Evolutionary conservation across 805 yeast genomes (phyloP).

Genomic region (Saturnispora dispora): DNA sequence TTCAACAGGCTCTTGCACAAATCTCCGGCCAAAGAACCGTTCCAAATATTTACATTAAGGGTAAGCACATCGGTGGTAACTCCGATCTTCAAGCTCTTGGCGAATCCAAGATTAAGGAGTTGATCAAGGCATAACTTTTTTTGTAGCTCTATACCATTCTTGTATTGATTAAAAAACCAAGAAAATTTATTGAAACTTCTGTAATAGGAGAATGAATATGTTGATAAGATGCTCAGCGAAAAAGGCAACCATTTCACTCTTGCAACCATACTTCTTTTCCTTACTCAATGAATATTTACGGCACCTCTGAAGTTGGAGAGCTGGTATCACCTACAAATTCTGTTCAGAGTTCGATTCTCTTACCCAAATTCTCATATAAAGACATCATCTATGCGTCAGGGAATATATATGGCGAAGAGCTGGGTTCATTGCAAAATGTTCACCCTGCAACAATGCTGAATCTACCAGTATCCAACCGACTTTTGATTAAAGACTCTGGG

Average conservation of each 20-base stretch:
- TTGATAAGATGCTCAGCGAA: neutral
- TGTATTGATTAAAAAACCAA: neutral
- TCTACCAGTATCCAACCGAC: constrained; percentile 18
- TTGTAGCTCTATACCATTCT: neutral
- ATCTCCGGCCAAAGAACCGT: constrained; percentile 89
- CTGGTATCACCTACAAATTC: constrained; percentile 13
- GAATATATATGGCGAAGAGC: constrained; percentile 17
- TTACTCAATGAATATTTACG: neutral
- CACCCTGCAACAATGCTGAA: constrained; percentile 3
- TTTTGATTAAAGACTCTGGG: constrained; percentile 10
- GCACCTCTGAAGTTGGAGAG: neutral
- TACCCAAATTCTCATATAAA: constrained; percentile 19
- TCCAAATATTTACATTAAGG: constrained; percentile 84
- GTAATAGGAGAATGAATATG: neutral
- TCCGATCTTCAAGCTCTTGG: constrained; percentile 73
- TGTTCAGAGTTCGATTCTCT: constrained; percentile 22
- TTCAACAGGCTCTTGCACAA: constrained; percentile 69
- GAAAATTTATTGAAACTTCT: neutral
- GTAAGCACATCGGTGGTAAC: constrained; percentile 94
- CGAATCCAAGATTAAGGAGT: constrained; percentile 15
- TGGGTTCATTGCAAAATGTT: neutral
- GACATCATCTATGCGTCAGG: constrained; percentile 19
- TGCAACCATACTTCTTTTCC: neutral
- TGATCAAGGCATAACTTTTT: neutral
- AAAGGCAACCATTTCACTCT: neutral